Evolutionary conservation across 1,139 yeast genomes (phyloP), one percentile per base, ranked within the genome.

Genomic region (Pichia sp.): DNA sequence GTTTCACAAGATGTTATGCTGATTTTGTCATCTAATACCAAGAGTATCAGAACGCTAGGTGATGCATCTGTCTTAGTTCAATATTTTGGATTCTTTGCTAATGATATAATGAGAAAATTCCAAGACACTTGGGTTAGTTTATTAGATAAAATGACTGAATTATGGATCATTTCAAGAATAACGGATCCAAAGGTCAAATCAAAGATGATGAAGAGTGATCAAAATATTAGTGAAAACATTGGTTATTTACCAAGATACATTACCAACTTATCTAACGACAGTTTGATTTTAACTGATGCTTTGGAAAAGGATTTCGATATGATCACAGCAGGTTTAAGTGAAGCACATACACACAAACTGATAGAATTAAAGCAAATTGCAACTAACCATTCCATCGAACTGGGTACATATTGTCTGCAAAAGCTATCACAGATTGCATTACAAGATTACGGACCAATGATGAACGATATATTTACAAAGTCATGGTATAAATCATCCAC

Each of bases 391-490:
- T 53, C 55, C 2, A 47, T 58, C 37, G 55, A 50, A n/a, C 38
- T 60, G 24, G 65, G 64, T 33, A 57, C 60, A 2, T 48, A 52
- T 34, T 60, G 65, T 53, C 37, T 60, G 42, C 51, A 53, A 14
- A 58, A 55, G 40, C 40, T 61, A 42, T 58, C 56, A 41, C 56
- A 42, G 12, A 55, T 77, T 32, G 72, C 76, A 24, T 67, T 72
- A 33, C 72, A 74, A 49, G 82, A 77, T 71, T 75, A 59, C 72
- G 67, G 51, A 31, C 52, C 58, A 22, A 53, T 47, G n/a, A 40
- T 59, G 36, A 48, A 40, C 6, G 61, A 53, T 19, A 38, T 57
- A 1, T 61, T 61, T 46, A 47, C 52, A 7, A 58, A 56, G 40
- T 41, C 50, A 36, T 62, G 67, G 67, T 62, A 63, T 44, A 59